Conservation (phyloP, 139 green algal species). For the Desmodesmus armatus region DNA sequence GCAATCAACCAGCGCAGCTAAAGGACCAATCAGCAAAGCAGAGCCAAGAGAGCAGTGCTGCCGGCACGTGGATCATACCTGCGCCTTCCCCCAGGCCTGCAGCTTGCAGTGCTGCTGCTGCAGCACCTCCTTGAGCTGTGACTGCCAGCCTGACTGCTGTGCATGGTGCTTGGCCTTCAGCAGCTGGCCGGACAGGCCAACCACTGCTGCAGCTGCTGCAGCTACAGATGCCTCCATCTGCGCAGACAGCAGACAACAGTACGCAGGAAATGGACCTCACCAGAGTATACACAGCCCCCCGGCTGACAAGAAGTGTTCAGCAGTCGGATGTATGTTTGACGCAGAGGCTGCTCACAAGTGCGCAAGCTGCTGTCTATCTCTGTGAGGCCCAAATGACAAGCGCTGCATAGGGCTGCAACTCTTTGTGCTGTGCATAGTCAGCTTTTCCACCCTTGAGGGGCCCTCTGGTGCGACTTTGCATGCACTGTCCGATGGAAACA, state of each 20-base stretch:
- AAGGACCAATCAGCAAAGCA: neutral
- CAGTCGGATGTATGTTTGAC: no score
- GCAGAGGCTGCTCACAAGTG: no score
- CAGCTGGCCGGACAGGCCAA: slow-evolving; percentile 6
- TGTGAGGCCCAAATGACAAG: neutral
- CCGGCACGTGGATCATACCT: neutral
- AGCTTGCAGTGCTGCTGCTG: neutral
- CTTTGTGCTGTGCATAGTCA: neutral
- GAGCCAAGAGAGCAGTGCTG: neutral
- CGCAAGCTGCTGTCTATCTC: neutral
- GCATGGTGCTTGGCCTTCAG: neutral
- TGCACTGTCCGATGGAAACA: neutral
- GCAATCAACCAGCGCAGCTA: neutral
- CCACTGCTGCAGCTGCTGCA: neutral
- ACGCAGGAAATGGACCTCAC: neutral
- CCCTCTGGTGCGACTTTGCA: no score
- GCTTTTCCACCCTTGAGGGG: no score
- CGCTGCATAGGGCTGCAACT: neutral
- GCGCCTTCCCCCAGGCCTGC: neutral
- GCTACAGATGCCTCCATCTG: neutral
- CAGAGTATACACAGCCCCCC: no score
- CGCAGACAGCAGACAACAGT: neutral
- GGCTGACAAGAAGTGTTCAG: no score
- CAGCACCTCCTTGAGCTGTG: slow-evolving; percentile 6
- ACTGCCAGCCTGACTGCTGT: neutral